phyloP scores from a whole-genome alignment of 192 early-diverging fungal genomes.

The Polychytrium aggregatum region DNA sequence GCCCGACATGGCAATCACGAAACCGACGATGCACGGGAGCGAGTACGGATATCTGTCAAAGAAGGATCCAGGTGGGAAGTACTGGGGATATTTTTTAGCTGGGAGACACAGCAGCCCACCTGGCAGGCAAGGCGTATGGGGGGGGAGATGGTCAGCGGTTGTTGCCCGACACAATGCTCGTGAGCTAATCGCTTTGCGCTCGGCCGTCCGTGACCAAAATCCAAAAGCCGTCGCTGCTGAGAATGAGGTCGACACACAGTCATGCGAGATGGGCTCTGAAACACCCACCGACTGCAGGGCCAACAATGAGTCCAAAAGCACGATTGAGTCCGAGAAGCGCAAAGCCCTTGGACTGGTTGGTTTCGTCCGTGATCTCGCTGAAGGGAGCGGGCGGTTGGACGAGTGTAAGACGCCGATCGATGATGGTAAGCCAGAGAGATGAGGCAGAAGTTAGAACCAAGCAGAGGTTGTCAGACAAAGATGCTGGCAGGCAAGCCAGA shows the following conservation, averaged over 20 bases:
- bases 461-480: no score
- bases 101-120: constrained; percentile 57
- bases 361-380: constrained; percentile 59
- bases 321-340: constrained; percentile 55
- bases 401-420: no score
- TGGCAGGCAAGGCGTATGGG: background rate
- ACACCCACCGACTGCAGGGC: constrained; percentile 30
- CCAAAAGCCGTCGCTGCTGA: no score
- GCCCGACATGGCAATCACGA: constrained; percentile 40
- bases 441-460: no score
- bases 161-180: no score
- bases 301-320: constrained; percentile 47
- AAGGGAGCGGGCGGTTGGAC: no score
- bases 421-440: no score
- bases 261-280: no score
- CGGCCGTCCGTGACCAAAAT: no score
- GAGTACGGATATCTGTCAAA: constrained; percentile 53
- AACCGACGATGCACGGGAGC: constrained; percentile 58
- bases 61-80: constrained; percentile 49
- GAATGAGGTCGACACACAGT: no score
- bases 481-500: constrained; percentile 1
- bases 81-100: constrained; percentile 43
- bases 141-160: background rate
- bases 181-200: no score
- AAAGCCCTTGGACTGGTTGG: constrained; percentile 64